Conservation (phyloP, 2,329 filamentous ascomycete species). For the Rhynchosporium graminicola region DNA sequence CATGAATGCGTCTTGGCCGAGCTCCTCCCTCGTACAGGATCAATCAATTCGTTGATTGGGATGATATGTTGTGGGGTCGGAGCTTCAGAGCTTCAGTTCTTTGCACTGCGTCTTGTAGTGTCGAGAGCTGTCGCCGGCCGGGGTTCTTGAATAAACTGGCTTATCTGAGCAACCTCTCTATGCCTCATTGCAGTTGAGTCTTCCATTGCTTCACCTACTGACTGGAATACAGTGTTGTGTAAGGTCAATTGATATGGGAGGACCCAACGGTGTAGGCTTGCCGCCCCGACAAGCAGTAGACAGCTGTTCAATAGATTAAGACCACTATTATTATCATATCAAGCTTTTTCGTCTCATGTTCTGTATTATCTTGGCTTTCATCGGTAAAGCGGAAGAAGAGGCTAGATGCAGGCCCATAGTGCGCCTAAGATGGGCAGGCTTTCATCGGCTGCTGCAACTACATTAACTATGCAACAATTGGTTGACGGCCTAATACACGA, state of each 20-base stretch:
- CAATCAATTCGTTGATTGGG: slow-evolving; percentile 47
- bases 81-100: slow-evolving; percentile 57
- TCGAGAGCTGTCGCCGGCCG: slow-evolving; percentile 54
- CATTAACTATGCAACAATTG: not conserved
- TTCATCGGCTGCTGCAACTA: slow-evolving; percentile 4
- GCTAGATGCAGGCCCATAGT: slow-evolving; percentile 12
- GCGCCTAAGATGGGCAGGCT: not conserved
- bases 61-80: slow-evolving; percentile 79
- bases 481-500: not conserved
- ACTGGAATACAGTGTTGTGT: not conserved
- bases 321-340: not conserved
- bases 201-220: slow-evolving; percentile 11
- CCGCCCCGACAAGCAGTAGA: not conserved
- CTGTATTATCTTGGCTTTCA: slow-evolving; percentile 8
- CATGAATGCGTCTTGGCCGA: slow-evolving; percentile 67
- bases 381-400: not conserved
- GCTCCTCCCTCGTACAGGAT: slow-evolving; percentile 75
- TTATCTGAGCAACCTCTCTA: slow-evolving; percentile 56
- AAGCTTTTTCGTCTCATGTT: not conserved
- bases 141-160: slow-evolving; percentile 69
- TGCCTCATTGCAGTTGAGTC: slow-evolving; percentile 1
- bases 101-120: slow-evolving; percentile 60
- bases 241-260: not conserved
- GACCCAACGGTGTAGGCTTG: not conserved
- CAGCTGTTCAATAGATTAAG: not conserved